Evolutionary conservation across 768 basidiomycete species (phyloP).

Genomic region (Suillus sp.): DNA sequence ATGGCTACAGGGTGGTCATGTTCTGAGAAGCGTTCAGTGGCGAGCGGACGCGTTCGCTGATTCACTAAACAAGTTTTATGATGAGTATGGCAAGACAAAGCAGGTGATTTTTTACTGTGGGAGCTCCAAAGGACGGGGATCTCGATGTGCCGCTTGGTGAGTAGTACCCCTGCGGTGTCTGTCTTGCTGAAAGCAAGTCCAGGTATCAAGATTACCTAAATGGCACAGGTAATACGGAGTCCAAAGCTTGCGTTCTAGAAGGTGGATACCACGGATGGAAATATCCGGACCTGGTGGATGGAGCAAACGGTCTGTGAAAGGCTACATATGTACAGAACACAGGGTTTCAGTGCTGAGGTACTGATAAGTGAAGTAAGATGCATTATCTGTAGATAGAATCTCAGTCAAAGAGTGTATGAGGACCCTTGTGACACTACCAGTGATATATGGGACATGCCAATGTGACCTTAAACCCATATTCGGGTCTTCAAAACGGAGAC

Average conservation of each 20-base stretch:
- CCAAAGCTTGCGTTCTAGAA: conserved; percentile 43
- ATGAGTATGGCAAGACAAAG: conserved; percentile 40
- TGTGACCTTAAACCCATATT: neutral
- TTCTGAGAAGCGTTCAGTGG: conserved; percentile 51
- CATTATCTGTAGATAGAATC: neutral
- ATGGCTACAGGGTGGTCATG: conserved; percentile 50
- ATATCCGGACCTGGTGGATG: conserved; percentile 8
- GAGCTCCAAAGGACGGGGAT: conserved; percentile 52
- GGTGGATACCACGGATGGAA: conserved; percentile 49
- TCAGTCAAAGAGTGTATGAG: neutral
- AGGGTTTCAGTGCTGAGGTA: neutral
- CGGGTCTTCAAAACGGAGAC: neutral
- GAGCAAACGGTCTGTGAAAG: neutral
- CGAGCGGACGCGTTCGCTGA: conserved; percentile 55
- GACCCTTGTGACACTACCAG: neutral
- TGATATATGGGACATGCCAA: neutral
- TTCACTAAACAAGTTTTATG: conserved; percentile 43
- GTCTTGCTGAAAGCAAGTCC: neutral
- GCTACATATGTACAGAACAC: neutral
- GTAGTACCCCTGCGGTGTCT: conserved; percentile 7
- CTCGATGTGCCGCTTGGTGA: conserved; percentile 59
- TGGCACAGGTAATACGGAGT: conserved; percentile 30
- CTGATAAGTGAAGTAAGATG: neutral
- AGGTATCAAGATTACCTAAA: conserved; percentile 57
- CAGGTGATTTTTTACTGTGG: conserved; percentile 58